Evolutionary conservation across 805 yeast species (phyloP), one percentile per base, ranked within the genome.

Genomic region (Millerozyma acaciae): DNA sequence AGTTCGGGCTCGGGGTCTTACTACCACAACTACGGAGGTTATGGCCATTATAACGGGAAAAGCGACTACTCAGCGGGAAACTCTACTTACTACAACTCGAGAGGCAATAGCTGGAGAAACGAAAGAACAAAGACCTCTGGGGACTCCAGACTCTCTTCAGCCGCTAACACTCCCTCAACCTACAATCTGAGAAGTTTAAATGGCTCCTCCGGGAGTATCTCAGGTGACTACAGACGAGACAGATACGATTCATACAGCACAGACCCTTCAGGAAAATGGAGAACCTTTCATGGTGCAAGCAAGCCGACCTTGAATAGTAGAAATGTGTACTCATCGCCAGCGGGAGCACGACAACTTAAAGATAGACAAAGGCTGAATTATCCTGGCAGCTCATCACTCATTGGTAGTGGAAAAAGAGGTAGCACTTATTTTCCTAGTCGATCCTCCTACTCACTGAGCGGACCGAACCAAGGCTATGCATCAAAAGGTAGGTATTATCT

Each of bases 341-440:
- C 44, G 5, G 44, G 47, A 5, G 47, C 47, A 8, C 50, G 40
- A 33, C 40, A 47, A 16, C 31, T 53, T 5, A 44, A 53, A 32
- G 59, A 48, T 23, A 41, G 57, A 30, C 32, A 35, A 24, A 47
- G 55, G 25, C 37, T 50, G 3, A 37, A 45, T 6, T 29, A 32
- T 16, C 36, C 27, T 9, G 38, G 44, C 12, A 41, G 47, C n/a
- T 40, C 48, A 16, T 38, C 48, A 3, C 28, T 50, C 10, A 35
- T 50, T 20, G 48, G 47, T 33, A 43, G 48, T 24, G 39, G 43
- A 3, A 50, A 42, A 33, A 33, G 47, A n/a, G 31, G 40, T 5
- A 63, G 58, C 35, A 51, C 60, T 5, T 59, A 59, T 38, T 59
- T 55, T 37, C 62, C 62, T 7, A 39, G 48, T 9, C 44, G 45